Evolutionary conservation across 2,329 filamentous ascomycete species (phyloP), one percentile per base, ranked within the genome.

Genomic region (Trichoderma guizhouense): DNA sequence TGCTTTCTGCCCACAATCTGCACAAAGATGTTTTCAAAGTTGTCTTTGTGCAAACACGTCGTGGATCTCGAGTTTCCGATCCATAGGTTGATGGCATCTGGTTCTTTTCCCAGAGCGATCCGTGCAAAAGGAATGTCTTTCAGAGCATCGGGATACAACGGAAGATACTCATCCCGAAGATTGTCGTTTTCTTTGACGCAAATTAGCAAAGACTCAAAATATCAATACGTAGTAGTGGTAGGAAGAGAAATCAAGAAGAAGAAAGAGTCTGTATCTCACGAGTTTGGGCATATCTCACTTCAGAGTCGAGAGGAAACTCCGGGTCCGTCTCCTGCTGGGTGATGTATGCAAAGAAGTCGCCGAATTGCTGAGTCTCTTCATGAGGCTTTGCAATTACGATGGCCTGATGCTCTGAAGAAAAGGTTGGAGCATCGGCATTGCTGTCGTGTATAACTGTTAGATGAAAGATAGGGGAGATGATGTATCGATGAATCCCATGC

Each of bases 1-100:
- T 92, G 89, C 79, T 96, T 96, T 71, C 83, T 82, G 0, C 93
- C 93, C 1, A 89, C 80, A 15, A 95, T 81, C 77, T 95, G 93
- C 1, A 93, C 91, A 79, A 95, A 96, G 0, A 96, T 86, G 79
- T 96, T 96, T 80, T 96, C 93, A 79, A 95, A 95, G 76, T 92
- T 92, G 81, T 96, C 93, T 77, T 92, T 92, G 82, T 96, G 93
- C 69, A 95, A 80, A 0, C 91, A 90, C 0, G 93, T 95, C 1
- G 88, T 85, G 30, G 90, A 92, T 47, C 84, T 84, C 1, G 89
- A 88, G 81, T 93, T 92, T 69, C 93, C 93, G 64, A 96, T 89
- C 93, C 93, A 95, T 77, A 96, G 85, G 78, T 96, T 96, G 73
- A 94, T 87, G 15, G 93, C 93, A 74, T 96, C 93, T 0, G 93